Evolutionary conservation across 805 yeast genomes (phyloP), one percentile per base, ranked within the genome.

Genomic region (Danielia oregonensis): DNA sequence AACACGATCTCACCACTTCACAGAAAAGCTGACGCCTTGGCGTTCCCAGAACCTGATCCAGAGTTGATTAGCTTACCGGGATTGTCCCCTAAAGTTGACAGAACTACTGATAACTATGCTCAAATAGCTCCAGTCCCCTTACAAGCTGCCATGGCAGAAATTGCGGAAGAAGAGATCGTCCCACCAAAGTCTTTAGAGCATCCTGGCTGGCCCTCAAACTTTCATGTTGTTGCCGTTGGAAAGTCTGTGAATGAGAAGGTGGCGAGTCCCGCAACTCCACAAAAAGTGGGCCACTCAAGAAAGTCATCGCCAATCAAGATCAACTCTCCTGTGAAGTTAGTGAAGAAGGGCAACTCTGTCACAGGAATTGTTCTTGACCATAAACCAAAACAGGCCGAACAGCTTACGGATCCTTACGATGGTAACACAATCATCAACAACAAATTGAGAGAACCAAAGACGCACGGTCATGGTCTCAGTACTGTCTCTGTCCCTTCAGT

Each of bases 241-340:
- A 6, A 19, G 22, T n/a, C n/a, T n/a, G n/a, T n/a, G n/a, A n/a
- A n/a, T n/a, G 22, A 19, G 9, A 7, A 6, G 6, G 22, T 19
- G 22, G 6, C 6, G 5, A 14, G 7, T 6, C 33, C 33, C 11
- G 24, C 15, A 7, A 16, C 27, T 2, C 33, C 33, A 6, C 10
- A 6, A 8, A 30, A 30, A 23, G 12, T 24, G 6, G 14, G 17
- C 4, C n/a, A 4, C 6, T 17, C 17, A 3, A 16, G 26, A 7
- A 24, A 24, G 14, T 21, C 18, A 14, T 17, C 28, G 14, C 65
- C 68, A 3, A 65, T 65, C 22, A 65, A 65, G 40, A 61, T 65
- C 30, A 57, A 61, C n/a, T 60, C 68, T 4, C 72, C 72, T 1
- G 48, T 64, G 19, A 57, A 52, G 37, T 37, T 65, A 18, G 53